A percentile compares a stretch with the other conserved stretches of the same genome.
Conservation (phyloP, 2,329 filamentous ascomycete genomes). For the Didymella glomerata region DNA sequence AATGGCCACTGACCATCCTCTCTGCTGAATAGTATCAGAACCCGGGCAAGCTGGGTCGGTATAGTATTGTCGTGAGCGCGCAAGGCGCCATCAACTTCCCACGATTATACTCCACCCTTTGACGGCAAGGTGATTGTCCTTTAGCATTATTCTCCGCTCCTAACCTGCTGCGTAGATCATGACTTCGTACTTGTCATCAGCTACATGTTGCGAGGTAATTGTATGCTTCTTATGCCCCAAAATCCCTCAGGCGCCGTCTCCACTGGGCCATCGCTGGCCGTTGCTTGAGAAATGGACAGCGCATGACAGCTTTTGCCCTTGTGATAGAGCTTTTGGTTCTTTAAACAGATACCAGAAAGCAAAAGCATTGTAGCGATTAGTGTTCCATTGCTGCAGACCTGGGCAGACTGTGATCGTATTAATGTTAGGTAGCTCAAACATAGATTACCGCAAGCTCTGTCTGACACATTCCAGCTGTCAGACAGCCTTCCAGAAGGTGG, state of each 20-base stretch:
- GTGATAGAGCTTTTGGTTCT: not conserved
- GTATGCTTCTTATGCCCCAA: not conserved
- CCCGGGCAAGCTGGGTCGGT: no score
- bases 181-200: not conserved
- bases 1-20: not conserved
- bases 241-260: not conserved
- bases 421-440: no score
- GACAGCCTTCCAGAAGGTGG: constrained; percentile 15
- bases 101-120: not conserved
- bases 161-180: not conserved
- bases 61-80: no score
- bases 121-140: not conserved
- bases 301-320: not conserved
- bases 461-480: not conserved
- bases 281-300: not conserved
- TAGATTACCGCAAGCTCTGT: no score
- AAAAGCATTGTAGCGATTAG: no score
- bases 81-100: no score
- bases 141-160: not conserved
- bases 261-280: no score
- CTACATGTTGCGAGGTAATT: not conserved
- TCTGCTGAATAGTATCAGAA: not conserved
- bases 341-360: not conserved
- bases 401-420: no score
- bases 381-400: no score